Percentiles rank a stretch among this genome's conserved stretches.
Evolutionary conservation across 2,329 filamentous ascomycete species (phyloP).

Genomic region (Pyrenophora tritici-repentis): DNA sequence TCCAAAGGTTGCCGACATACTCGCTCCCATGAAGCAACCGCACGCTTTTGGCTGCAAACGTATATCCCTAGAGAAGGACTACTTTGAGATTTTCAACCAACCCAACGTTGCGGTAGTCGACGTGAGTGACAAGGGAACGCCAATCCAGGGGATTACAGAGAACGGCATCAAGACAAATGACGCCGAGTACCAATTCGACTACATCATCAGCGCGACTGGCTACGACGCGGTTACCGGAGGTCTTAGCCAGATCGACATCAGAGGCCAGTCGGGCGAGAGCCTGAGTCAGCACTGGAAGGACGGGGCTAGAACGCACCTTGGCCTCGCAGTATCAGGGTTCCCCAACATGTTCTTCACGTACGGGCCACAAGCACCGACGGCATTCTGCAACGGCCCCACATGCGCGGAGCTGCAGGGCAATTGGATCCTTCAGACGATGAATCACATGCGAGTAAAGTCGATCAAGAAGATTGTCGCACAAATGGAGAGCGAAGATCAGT

Average conservation of each 20-base stretch:
- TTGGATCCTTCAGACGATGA: constrained; percentile 60
- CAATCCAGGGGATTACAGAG: constrained; percentile 54
- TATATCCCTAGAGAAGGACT: constrained; percentile 34
- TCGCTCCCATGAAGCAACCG: constrained; percentile 46
- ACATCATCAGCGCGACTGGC: constrained; percentile 55
- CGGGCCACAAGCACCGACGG: constrained; percentile 62
- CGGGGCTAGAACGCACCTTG: constrained; percentile 44
- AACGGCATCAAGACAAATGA: constrained; percentile 56
- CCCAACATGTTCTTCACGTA: constrained; percentile 52
- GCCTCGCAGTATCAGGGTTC: constrained; percentile 46
- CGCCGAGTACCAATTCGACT: constrained; percentile 57
- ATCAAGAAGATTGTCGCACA: constrained; percentile 60
- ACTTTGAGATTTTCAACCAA: constrained; percentile 48
- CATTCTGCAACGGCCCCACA: constrained; percentile 62
- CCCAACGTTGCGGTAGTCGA: constrained; percentile 57
- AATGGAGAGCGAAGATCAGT: constrained; percentile 52
- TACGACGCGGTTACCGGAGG: constrained; percentile 50
- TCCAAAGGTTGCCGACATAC: constrained; percentile 44
- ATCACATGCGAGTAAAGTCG: constrained; percentile 53
- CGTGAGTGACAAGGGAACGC: constrained; percentile 35
- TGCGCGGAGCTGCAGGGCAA: constrained; percentile 61
- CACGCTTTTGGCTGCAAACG: constrained; percentile 33
- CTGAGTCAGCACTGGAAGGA: constrained; percentile 25
- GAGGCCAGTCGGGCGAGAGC: constrained; percentile 29
- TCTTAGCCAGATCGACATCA: constrained; percentile 45